These are phyloP conservation scores for Escovopsis weberi DNA, from an alignment of 2,329 filamentous ascomycete genomes.

Conservation along the genomic window DNA sequence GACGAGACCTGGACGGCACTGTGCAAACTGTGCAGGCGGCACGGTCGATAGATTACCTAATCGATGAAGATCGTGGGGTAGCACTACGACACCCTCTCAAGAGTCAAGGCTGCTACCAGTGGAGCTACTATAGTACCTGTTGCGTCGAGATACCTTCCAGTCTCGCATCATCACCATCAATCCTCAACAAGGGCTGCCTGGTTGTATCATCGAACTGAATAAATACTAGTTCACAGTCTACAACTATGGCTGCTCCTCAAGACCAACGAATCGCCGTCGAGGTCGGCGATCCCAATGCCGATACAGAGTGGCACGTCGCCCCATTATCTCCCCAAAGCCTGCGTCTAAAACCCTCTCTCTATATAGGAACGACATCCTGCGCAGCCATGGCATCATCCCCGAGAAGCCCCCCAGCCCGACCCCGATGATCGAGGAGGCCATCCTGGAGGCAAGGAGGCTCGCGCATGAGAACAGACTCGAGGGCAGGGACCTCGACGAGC, in stretches of 20 bases:
- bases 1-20: no score
- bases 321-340: slow-evolving; percentile 9
- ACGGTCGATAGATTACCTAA: no score
- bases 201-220: background rate
- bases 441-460: slow-evolving; percentile 65
- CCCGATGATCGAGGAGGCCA: slow-evolving; percentile 88
- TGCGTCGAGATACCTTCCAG: no score
- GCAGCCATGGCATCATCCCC: slow-evolving; percentile 93
- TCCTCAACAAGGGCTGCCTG: no score
- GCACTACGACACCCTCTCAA: no score
- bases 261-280: slow-evolving; percentile 63
- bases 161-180: background rate
- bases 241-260: slow-evolving; percentile 42
- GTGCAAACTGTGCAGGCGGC: no score
- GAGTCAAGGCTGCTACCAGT: no score
- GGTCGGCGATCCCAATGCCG: slow-evolving; percentile 87
- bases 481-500: slow-evolving; percentile 85
- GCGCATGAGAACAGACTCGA: slow-evolving; percentile 88
- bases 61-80: no score
- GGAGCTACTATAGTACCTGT: no score
- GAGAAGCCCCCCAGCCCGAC: slow-evolving; percentile 94
- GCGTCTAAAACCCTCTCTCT: slow-evolving; percentile 11
- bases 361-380: slow-evolving; percentile 88
- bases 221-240: background rate
- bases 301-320: slow-evolving; percentile 76